Percentiles rank a stretch among this genome's conserved stretches.
Conservation (phyloP, 352 stramenopile genomes). For the Phytophthora syringae region DNA sequence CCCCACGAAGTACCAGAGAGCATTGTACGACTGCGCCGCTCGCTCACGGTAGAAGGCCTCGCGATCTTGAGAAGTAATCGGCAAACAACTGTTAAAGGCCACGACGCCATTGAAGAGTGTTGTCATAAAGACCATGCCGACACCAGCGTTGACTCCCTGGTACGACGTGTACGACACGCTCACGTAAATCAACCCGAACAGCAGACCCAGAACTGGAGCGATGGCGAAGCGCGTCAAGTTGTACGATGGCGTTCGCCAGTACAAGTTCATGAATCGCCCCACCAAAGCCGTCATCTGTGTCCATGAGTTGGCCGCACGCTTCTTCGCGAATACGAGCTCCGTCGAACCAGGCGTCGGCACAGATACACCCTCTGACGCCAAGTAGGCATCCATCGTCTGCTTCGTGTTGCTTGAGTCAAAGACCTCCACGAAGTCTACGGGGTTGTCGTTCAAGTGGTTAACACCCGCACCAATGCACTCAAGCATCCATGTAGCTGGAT, state of each 20-base stretch:
- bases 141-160: conserved; percentile 53
- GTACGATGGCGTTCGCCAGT: conserved; percentile 76
- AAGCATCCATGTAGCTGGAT: conserved; percentile 92
- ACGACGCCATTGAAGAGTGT: conserved; percentile 85
- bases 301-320: conserved; percentile 37
- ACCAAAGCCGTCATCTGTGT: conserved; percentile 45
- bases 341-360: conserved; percentile 15
- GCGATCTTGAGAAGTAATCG: conserved; percentile 72
- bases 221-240: conserved; percentile 74
- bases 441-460: conserved; percentile 19
- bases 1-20: conserved; percentile 71
- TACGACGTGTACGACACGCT: conserved; percentile 53
- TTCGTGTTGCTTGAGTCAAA: conserved; percentile 39
- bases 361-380: conserved; percentile 35
- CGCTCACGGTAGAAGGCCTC: conserved; percentile 90
- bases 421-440: conserved; percentile 27
- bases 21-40: conserved; percentile 84
- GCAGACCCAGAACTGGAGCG: conserved; percentile 36
- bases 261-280: conserved; percentile 46
- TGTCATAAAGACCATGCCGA: conserved; percentile 88
- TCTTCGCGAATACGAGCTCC: conserved; percentile 40
- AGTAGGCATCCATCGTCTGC: conserved; percentile 23
- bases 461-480: conserved; percentile 75
- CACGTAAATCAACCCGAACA: conserved; percentile 57
- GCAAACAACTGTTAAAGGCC: conserved; percentile 75